Evolutionary conservation across 1,284 basidiomycete species (phyloP).

Genomic region (Malassezia yamatoensis): DNA sequence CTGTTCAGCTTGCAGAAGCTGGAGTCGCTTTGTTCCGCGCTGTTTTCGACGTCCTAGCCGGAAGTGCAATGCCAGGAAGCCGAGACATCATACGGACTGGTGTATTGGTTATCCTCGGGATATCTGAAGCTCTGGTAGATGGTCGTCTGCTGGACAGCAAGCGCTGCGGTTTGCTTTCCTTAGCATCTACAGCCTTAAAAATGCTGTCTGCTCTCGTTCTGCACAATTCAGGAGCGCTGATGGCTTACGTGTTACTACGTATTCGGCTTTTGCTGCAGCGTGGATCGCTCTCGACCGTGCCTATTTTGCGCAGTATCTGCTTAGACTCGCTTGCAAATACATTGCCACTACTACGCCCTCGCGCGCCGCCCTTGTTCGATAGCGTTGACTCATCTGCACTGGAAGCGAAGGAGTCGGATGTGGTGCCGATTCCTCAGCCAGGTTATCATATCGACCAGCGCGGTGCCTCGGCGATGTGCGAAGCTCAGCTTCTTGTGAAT

Average conservation of each 20-base stretch:
- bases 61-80: constrained; percentile 19
- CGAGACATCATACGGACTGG: constrained; percentile 22
- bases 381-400: constrained; percentile 12
- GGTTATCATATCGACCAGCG: neutral
- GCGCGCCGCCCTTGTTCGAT: constrained; percentile 12
- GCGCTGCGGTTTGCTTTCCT: neutral
- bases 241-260: constrained; percentile 8
- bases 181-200: neutral
- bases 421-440: neutral
- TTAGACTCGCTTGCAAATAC: neutral
- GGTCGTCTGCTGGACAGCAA: neutral
- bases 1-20: constrained; percentile 15
- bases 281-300: neutral
- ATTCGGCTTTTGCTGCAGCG: neutral
- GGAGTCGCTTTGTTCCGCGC: constrained; percentile 19
- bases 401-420: constrained; percentile 7
- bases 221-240: neutral
- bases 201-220: neutral
- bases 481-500: neutral
- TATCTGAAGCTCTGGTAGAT: constrained; percentile 25
- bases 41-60: constrained; percentile 20
- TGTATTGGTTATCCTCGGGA: constrained; percentile 18
- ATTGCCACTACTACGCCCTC: constrained; percentile 4
- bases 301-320: constrained; percentile 3
- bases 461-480: neutral